Conservation (phyloP, 148 eudicot genomes). For the Linanthus parryae region DNA sequence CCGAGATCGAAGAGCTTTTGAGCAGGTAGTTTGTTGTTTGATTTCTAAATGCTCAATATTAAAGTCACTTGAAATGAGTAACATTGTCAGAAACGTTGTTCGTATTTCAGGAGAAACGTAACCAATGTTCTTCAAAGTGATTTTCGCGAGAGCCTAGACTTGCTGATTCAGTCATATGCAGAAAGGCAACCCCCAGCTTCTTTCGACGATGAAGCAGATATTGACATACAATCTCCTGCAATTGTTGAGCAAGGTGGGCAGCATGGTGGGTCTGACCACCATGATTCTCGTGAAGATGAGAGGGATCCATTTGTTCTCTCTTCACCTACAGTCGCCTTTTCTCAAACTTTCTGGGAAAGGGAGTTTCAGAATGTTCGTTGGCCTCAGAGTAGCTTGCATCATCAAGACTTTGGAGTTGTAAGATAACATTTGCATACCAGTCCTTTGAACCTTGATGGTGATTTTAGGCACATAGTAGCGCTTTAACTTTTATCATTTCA, state of each 20-base stretch:
- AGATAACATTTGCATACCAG: no score
- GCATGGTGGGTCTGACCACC: conserved; percentile 26
- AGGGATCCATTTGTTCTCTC: conserved; percentile 16
- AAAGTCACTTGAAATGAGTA: background rate
- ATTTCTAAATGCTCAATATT: background rate
- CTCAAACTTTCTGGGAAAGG: conserved; percentile 39
- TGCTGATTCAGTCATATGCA: conserved; percentile 73
- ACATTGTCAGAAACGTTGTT: background rate
- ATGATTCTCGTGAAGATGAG: conserved; percentile 24
- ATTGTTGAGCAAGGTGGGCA: conserved; percentile 35
- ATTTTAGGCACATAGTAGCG: no score
- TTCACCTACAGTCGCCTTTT: conserved; percentile 24
- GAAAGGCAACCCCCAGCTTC: conserved; percentile 67
- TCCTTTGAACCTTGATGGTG: no score
- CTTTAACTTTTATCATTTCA: no score
- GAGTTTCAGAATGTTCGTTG: conserved; percentile 28
- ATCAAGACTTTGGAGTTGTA: conserved; percentile 48
- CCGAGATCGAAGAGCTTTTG: conserved; percentile 69
- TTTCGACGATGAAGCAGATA: conserved; percentile 50
- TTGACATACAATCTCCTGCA: conserved; percentile 30
- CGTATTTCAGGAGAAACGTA: conserved; percentile 67
- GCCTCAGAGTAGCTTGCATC: conserved; percentile 35
- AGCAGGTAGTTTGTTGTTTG: conserved; percentile 45
- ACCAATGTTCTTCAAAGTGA: conserved; percentile 85
- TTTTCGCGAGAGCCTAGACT: conserved; percentile 83